Conservation (phyloP, 169 alveolate genomes). For the Eimeria sp. region DNA sequence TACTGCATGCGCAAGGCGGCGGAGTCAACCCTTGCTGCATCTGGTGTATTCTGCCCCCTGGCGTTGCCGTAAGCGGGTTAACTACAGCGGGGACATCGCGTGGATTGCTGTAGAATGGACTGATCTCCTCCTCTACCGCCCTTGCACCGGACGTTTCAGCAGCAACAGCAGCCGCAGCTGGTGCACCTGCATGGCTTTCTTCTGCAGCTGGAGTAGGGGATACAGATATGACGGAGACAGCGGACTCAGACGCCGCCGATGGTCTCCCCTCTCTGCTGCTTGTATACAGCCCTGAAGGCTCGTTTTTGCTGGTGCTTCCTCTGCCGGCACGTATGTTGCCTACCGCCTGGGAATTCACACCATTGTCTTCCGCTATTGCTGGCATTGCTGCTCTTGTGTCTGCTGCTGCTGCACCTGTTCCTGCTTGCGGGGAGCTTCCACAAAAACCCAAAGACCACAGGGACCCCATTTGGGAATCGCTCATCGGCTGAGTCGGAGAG, state of each 20-base stretch:
- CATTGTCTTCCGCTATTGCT: background rate
- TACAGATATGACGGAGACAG: constrained; percentile 10
- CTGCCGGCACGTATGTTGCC: background rate
- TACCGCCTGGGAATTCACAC: background rate
- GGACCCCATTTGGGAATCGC: background rate
- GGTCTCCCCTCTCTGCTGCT: background rate
- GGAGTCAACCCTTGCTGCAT: constrained; percentile 28
- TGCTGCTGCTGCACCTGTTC: constrained; percentile 16
- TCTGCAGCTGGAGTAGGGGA: constrained; percentile 34
- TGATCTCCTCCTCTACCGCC: background rate
- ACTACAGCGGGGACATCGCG: constrained; percentile 64
- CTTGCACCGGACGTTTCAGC: background rate
- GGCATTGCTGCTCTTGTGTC: background rate
- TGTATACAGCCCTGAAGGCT: background rate
- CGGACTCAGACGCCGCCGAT: constrained; percentile 16
- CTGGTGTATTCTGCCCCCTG: constrained; percentile 41
- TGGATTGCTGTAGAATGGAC: constrained; percentile 62
- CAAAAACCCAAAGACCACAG: background rate
- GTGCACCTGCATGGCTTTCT: background rate
- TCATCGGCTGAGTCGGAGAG: constrained; percentile 57
- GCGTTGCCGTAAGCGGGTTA: constrained; percentile 52
- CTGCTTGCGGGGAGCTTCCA: constrained; percentile 8
- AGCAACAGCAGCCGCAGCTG: background rate
- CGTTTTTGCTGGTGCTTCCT: background rate
- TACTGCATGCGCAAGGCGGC: constrained; percentile 34